Base-by-base conservation (phyloP, 208 protist species). In the Vickermania spadyakhi region DNA sequence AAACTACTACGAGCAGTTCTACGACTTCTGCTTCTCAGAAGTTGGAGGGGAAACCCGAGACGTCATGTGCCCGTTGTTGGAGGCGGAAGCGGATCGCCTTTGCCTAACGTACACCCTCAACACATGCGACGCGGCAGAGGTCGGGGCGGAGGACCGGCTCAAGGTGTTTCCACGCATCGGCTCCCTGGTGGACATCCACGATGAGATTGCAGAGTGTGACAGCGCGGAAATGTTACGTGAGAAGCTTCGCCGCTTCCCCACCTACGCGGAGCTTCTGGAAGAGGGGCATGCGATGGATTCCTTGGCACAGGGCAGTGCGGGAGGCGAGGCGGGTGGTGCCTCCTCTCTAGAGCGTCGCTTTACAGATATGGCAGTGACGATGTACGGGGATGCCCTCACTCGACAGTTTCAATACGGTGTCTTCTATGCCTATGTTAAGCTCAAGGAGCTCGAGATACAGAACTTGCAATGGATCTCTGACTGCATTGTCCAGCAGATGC, bases 1-100 rank as follows among this genome's bases (percentile, higher is more conserved):
- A 86, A 96, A 92, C 31, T 99, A 99, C 80, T 89, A 99, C 50
- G 96, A 99, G 73, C 95, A 98, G 71, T 99, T 99, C 77, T 97
- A 98, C 72, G 70, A 90, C 28, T 98, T 98, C 59, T 96, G 86
- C 76, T 69, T 93, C 62, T 58, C 66, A 18, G 36, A n/a, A n/a
- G 57, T 97, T 0, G 91, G 89, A n/a, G 93, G 91, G 4, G 78
- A 81, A 36, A 98, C 96, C 26, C 70, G 80, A 23, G 73, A 88
- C n/a, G 86, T 94, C 31, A 97, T 97, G 93, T 87, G 81, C 58
- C 75, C 80, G 26, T 64, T 97, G 31, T 72, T 94, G 21, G 72
- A 94, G 60, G 97, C 98, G 63, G 98, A 99, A 85, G 98, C 98
- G 11, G 97, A 99, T 79, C 93, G 97, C 49, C 75, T 96, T 60